Conservation (phyloP, 495 filamentous ascomycete genomes). For the Aspergillus affinis region DNA sequence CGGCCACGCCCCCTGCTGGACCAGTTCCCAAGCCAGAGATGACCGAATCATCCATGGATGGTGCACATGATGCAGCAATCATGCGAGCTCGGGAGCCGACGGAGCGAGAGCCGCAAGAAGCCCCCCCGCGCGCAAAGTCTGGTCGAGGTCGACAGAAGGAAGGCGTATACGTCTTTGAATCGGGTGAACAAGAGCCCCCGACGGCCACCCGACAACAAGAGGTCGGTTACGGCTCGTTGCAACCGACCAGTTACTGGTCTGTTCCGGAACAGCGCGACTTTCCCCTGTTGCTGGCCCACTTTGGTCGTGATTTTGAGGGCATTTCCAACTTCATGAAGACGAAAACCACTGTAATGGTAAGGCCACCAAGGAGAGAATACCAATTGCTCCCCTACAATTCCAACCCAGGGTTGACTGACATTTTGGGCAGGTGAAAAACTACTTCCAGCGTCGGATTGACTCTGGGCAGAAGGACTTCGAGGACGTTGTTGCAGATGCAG, state of each 20-base stretch:
- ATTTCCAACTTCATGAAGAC: constrained; percentile 87
- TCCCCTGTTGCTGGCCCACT: constrained; percentile 69
- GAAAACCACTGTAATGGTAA: constrained; percentile 93
- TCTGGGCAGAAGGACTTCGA: constrained; percentile 67
- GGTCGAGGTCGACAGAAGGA: constrained; percentile 40
- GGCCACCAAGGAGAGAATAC: constrained; percentile 13
- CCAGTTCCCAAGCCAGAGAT: constrained; percentile 36
- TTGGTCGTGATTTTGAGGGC: constrained; percentile 82
- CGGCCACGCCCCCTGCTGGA: constrained; percentile 26
- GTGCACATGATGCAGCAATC: constrained; percentile 18
- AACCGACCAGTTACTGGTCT: constrained; percentile 95
- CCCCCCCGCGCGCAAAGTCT: constrained; percentile 28
- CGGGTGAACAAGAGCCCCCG: constrained; percentile 39
- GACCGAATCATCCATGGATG: constrained; percentile 29
- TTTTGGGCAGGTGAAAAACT: constrained; percentile 80
- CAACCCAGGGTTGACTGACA: not conserved
- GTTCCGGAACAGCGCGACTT: constrained; percentile 89
- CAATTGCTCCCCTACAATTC: not conserved
- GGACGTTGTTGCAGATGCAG: constrained; percentile 65
- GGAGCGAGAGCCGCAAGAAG: constrained; percentile 27
- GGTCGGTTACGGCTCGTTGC: constrained; percentile 49
- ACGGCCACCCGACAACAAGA: constrained; percentile 27
- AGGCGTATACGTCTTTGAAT: constrained; percentile 41
- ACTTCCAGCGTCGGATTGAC: constrained; percentile 77
- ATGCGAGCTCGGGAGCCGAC: constrained; percentile 23